Evolutionary conservation across 495 filamentous ascomycete species (phyloP), one percentile per base, ranked within the genome.

Genomic region (Cercophora samala): DNA sequence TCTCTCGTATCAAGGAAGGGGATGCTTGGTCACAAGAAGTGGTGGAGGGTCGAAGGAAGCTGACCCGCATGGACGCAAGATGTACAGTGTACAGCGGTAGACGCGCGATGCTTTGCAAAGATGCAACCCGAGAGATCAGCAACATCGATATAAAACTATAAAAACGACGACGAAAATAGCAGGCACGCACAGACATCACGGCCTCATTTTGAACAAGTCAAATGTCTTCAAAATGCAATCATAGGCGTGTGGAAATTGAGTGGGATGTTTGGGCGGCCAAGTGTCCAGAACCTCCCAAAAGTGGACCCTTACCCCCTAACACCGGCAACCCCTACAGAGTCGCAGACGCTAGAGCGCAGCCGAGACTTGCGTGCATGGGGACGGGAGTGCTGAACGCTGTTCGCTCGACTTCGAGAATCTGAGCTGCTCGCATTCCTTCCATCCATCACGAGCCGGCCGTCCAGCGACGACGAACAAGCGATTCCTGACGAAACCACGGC

Each of bases 281-380:
- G 60, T 62, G 60, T 62, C 60, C 60, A 62, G 60, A 62, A 62
- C 58, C 60, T 29, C 29, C 37, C 29, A 5, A 19, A 25, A 62
- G 60, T 62, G 60, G 60, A 62, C 60, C 60, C 60, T 62, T 18
- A 23, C 60, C 60, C 60, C 60, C 60, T 62, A 62, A 62, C 60
- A 62, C 60, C 29, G 24, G 26, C 60, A 19, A 37, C 60, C 60
- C 25, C 24, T 29, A 32, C 60, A n/a, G 18, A 32, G 60, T 37
- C 29, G n/a, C 60, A 62, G 25, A 46, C 60, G 60, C 60, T 62
- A 62, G 32, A 62, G 15, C 60, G 60, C 60, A 62, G 15, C 60
- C 29, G 60, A 62, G 60, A 62, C 60, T 29, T 62, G 25, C 25
- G 17, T 62, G 60, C 60, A 62, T 62, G 60, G 60, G 32, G 32